phyloP scores from a whole-genome alignment of 441 rosid genomes.

The Biscutella laevigata region DNA sequence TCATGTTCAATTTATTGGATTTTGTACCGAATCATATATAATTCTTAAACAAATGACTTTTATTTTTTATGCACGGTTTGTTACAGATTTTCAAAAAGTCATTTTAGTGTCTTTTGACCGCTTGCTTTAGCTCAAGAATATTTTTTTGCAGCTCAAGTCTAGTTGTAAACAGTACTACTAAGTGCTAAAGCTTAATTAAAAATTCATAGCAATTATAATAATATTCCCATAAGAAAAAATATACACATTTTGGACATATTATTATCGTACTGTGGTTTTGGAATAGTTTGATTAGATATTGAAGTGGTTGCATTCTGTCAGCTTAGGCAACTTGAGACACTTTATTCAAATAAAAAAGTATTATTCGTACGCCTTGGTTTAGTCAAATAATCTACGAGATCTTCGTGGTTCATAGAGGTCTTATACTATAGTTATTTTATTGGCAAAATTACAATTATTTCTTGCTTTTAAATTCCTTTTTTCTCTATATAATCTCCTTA shows the following conservation, averaged over 20 bases:
- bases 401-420: constrained; percentile 21
- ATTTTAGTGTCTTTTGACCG: constrained; percentile 28
- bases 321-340: constrained; percentile 21
- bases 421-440: no score
- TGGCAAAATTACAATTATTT: no score
- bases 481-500: no score
- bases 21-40: constrained; percentile 28
- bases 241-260: constrained; percentile 6
- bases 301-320: constrained; percentile 24
- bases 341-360: constrained; percentile 17
- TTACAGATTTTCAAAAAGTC: constrained; percentile 9
- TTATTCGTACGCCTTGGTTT: constrained; percentile 26
- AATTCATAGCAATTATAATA: constrained; percentile 18
- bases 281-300: constrained; percentile 10
- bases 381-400: constrained; percentile 28
- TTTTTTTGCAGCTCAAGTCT: constrained; percentile 26
- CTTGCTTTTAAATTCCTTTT: no score
- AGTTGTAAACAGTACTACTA: constrained; percentile 29
- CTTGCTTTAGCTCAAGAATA: constrained; percentile 23
- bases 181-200: constrained; percentile 15
- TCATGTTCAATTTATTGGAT: constrained; percentile 34
- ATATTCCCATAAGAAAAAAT: constrained; percentile 1
- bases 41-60: constrained; percentile 12
- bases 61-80: constrained; percentile 24
- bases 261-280: constrained; percentile 1